Conservation (phyloP, 2,329 filamentous ascomycete species). For the Neobulgaria alba region DNA sequence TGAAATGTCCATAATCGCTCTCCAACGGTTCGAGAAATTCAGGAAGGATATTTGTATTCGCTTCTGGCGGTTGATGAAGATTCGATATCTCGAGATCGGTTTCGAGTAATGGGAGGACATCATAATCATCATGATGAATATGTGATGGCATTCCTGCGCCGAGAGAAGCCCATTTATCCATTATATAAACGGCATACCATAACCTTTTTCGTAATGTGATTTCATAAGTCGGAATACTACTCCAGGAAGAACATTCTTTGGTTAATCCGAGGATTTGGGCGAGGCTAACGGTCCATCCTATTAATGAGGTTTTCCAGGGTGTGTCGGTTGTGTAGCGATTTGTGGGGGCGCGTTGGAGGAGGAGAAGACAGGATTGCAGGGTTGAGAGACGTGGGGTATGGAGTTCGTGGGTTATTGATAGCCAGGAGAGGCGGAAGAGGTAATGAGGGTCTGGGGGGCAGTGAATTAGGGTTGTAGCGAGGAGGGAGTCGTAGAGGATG, state of each 20-base stretch:
- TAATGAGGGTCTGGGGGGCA: conserved; percentile 23
- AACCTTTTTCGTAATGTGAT: conserved; percentile 27
- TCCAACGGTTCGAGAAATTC: conserved; percentile 19
- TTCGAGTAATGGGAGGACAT: conserved; percentile 23
- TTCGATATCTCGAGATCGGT: conserved; percentile 21
- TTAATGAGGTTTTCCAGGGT: conserved; percentile 28
- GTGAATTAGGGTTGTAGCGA: conserved; percentile 28
- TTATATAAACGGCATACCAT: conserved; percentile 28
- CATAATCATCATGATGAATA: conserved; percentile 25
- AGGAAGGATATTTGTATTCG: conserved; percentile 13
- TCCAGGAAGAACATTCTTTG: conserved; percentile 28
- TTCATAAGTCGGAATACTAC: conserved; percentile 27
- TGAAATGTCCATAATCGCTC: conserved; percentile 22
- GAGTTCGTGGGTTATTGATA: conserved; percentile 27
- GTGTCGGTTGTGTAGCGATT: conserved; percentile 30
- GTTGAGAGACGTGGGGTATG: conserved; percentile 29
- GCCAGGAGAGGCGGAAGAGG: conserved; percentile 29
- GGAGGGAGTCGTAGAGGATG: conserved; percentile 34
- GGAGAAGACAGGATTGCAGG: conserved; percentile 28
- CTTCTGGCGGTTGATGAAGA: conserved; percentile 11
- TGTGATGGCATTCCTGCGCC: conserved; percentile 30
- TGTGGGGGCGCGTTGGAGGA: conserved; percentile 28
- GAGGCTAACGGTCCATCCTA: conserved; percentile 28
- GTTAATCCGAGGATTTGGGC: conserved; percentile 28
- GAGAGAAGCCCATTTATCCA: conserved; percentile 30